Percentiles rank a stretch among this genome's conserved stretches.
These are phyloP conservation scores for Populus pruinosa DNA, from an alignment of 345 rosid species.

Conservation along the genomic window DNA sequence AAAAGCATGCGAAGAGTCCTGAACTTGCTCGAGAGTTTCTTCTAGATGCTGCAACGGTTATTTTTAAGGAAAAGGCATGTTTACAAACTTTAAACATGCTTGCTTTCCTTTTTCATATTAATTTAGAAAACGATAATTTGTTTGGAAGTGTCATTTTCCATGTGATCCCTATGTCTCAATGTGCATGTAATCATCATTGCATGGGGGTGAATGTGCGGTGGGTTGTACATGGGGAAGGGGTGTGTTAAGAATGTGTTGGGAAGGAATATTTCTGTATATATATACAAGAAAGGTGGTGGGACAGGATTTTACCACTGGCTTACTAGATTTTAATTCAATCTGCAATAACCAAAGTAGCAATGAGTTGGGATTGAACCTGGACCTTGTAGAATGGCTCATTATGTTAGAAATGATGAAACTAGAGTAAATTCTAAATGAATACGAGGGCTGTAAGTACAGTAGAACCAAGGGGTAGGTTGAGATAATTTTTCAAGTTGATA, in stretches of 20 bases:
- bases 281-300: neutral
- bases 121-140: neutral
- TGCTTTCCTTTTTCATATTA: slow-evolving; percentile 3
- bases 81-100: slow-evolving; percentile 11
- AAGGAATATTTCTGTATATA: neutral
- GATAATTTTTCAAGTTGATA: neutral
- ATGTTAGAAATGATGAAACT: neutral
- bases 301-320: neutral
- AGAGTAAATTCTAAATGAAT: neutral
- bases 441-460: neutral
- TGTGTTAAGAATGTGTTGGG: neutral
- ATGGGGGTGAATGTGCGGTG: slow-evolving; percentile 1
- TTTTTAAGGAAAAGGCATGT: slow-evolving; percentile 94
- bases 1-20: slow-evolving; percentile 99
- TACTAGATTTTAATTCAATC: neutral
- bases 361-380: neutral
- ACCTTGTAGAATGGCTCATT: neutral
- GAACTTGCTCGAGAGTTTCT: slow-evolving; percentile 99
- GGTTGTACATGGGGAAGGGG: neutral
- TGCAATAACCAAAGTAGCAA: neutral
- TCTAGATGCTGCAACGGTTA: slow-evolving; percentile 89
- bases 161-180: neutral
- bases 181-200: neutral
- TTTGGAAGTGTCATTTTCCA: neutral
- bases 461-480: neutral